phyloP scores from a whole-genome alignment of 2,329 filamentous ascomycete genomes.

The Calycina herbarum region DNA sequence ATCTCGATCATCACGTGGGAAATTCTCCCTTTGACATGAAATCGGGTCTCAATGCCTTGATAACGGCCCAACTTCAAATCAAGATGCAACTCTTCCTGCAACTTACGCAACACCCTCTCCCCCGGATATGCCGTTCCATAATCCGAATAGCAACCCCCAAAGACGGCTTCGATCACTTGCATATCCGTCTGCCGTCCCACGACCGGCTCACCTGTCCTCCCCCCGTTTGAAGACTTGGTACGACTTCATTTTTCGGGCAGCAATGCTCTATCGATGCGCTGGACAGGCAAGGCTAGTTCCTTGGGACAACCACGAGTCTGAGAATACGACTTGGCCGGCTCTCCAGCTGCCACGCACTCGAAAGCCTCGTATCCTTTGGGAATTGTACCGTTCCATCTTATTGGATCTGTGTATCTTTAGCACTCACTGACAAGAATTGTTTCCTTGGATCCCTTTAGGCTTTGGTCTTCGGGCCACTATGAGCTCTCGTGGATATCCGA shows the following conservation, averaged over 20 bases:
- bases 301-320: conserved; percentile 20
- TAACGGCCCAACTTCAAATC: conserved; percentile 9
- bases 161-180: conserved; percentile 13
- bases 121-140: conserved; percentile 6
- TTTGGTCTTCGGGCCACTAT: neutral
- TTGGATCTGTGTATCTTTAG: conserved; percentile 17
- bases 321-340: conserved; percentile 32
- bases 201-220: conserved; percentile 13
- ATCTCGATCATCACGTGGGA: conserved; percentile 10
- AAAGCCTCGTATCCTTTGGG: conserved; percentile 12
- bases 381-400: conserved; percentile 2
- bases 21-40: neutral
- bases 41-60: conserved; percentile 8
- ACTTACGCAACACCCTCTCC: neutral
- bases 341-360: conserved; percentile 34
- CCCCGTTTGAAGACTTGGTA: conserved; percentile 16
- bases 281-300: conserved; percentile 30
- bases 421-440: neutral
- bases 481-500: conserved; percentile 1
- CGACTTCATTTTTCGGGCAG: conserved; percentile 29
- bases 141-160: neutral
- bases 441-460: conserved; percentile 7
- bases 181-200: conserved; percentile 20
- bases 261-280: conserved; percentile 34
- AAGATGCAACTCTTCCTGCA: conserved; percentile 4